Evolutionary conservation across 139 green algal genomes (phyloP).

Genomic region (Chlamydomonas sphaeroides): DNA sequence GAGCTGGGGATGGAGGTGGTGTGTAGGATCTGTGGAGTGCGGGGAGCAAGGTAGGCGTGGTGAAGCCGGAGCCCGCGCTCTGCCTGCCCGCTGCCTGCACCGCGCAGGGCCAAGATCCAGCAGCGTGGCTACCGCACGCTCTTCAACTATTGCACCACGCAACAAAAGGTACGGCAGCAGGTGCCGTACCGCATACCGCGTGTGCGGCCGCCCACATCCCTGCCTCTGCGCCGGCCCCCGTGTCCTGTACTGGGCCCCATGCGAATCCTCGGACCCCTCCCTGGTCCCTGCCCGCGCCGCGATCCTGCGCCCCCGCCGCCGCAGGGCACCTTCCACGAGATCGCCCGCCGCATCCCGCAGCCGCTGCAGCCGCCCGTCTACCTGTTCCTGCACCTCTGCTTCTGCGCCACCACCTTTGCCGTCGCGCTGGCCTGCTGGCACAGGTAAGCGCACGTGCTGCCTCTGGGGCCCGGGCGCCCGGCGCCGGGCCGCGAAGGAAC

Average conservation of each 20-base stretch:
- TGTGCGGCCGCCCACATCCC: no score
- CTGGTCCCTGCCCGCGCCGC: no score
- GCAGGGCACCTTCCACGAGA: constrained; percentile 46
- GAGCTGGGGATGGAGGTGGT: not conserved
- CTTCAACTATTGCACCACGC: constrained; percentile 68
- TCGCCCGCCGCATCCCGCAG: constrained; percentile 41
- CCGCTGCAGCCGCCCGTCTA: constrained; percentile 42
- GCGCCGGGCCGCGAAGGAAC: no score
- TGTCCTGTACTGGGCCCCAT: no score
- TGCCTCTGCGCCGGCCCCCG: no score
- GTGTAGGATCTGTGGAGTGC: not conserved
- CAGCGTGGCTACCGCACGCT: constrained; percentile 63
- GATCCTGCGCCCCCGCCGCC: no score
- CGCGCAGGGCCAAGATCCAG: constrained; percentile 30
- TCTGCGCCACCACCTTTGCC: constrained; percentile 50
- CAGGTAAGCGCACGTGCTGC: not conserved
- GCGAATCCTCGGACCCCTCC: no score
- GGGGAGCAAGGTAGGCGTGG: no score
- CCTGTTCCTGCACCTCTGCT: constrained; percentile 52
- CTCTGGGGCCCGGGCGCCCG: no score
- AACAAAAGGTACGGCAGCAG: constrained; percentile 30
- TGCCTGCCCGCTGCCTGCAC: no score
- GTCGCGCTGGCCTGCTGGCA: constrained; percentile 47
- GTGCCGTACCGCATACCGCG: not conserved
- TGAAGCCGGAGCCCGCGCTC: no score